Percentiles rank a stretch among this genome's conserved stretches.
Evolutionary conservation across 1,284 basidiomycete genomes (phyloP).

Genomic region (Ganoderma boninense): DNA sequence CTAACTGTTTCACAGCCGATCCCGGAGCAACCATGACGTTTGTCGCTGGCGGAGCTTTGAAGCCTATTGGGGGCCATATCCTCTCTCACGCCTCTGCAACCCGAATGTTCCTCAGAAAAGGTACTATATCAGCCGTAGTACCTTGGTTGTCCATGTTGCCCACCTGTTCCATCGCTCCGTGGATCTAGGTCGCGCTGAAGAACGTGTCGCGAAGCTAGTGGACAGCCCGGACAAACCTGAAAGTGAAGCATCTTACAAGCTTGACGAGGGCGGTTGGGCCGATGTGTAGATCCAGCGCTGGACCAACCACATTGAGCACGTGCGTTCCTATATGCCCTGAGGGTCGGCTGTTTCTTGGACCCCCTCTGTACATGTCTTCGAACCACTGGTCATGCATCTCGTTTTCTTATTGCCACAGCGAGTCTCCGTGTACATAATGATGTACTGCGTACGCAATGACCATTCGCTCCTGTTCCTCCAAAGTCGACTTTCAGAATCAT

Average conservation of each 20-base stretch:
- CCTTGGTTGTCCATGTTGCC: not conserved
- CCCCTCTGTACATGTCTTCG: not conserved
- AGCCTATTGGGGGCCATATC: slow-evolving; percentile 89
- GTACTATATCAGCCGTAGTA: slow-evolving; percentile 46
- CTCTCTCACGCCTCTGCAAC: slow-evolving; percentile 89
- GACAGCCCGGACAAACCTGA: slow-evolving; percentile 94
- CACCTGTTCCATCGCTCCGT: not conserved
- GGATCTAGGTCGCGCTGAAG: slow-evolving; percentile 86
- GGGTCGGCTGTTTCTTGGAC: not conserved
- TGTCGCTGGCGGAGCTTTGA: slow-evolving; percentile 87
- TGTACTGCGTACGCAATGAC: not conserved
- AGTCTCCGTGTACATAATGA: no score
- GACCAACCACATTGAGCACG: not conserved
- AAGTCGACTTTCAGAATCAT: no score
- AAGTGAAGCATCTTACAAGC: slow-evolving; percentile 91
- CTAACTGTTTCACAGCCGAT: slow-evolving; percentile 64
- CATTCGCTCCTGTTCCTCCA: not conserved
- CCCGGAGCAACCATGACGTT: slow-evolving; percentile 96
- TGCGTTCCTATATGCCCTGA: not conserved
- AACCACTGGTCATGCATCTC: not conserved
- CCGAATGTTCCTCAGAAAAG: slow-evolving; percentile 88
- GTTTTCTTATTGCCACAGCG: no score
- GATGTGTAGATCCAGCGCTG: slow-evolving; percentile 55
- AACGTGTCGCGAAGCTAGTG: slow-evolving; percentile 94
- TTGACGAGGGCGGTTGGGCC: slow-evolving; percentile 87